These are phyloP conservation scores for Adansonia gregorii DNA, from an alignment of 441 rosid species.

Conservation along the genomic window DNA sequence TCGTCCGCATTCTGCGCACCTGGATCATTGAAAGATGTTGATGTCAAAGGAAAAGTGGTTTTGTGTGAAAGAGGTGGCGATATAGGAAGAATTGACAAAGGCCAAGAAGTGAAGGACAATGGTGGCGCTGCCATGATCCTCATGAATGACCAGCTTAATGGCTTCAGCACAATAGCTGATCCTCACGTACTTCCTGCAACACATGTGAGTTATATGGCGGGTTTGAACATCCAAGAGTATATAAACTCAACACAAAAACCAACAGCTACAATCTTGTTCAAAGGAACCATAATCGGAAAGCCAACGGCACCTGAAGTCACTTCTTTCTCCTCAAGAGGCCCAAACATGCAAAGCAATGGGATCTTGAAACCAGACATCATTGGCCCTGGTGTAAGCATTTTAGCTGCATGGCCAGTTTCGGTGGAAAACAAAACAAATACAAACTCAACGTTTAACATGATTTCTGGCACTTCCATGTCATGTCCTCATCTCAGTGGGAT, in stretches of 20 bases:
- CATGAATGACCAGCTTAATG: conserved; percentile 32
- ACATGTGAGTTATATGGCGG: conserved; percentile 37
- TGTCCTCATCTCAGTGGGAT: conserved; percentile 51
- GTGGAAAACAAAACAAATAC: conserved; percentile 37
- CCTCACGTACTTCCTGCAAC: conserved; percentile 46
- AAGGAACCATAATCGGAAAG: conserved; percentile 42
- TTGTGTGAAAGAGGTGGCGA: conserved; percentile 46
- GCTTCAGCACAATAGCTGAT: conserved; percentile 38
- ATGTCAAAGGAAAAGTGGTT: conserved; percentile 52
- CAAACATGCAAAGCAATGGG: conserved; percentile 37
- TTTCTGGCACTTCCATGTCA: conserved; percentile 52
- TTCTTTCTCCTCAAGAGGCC: conserved; percentile 62
- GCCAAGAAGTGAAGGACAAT: conserved; percentile 43
- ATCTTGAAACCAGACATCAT: conserved; percentile 50
- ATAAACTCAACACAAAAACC: conserved; percentile 40
- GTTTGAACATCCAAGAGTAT: conserved; percentile 35
- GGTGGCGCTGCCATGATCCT: conserved; percentile 50
- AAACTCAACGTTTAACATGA: conserved; percentile 40
- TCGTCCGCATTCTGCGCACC: conserved; percentile 33
- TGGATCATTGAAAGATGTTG: conserved; percentile 40
- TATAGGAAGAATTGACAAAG: conserved; percentile 34
- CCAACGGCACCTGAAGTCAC: conserved; percentile 47
- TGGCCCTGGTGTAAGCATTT: conserved; percentile 43
- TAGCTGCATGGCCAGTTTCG: conserved; percentile 48
- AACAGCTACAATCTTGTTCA: conserved; percentile 41